Evolutionary conservation across 768 basidiomycete genomes (phyloP), one percentile per base, ranked within the genome.

Genomic region (Leccinum obscurum): DNA sequence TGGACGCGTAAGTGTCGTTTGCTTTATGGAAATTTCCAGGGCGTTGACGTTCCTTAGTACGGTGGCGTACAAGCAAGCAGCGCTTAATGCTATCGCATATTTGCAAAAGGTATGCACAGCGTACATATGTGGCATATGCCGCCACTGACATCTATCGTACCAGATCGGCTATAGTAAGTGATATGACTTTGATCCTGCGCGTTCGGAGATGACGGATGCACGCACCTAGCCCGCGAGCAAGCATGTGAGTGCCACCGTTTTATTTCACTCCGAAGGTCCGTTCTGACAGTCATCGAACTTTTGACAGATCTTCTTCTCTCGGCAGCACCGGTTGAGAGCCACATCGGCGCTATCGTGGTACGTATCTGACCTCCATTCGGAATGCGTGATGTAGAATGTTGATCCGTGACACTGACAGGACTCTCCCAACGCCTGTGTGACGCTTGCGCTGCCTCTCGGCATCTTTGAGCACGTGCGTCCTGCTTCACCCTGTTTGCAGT

Each of bases 11-110:
- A 66, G 83, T 64, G 4, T 7, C 1, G 32, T 10, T 20, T 49
- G 11, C 20, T 37, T 48, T 15, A 2, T n/a, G 13, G 15, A 51
- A 13, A 8, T 51, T 34, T 20, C 0, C 2, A 22, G n/a, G 24
- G 56, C 6, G 30, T 44, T 53, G 48, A 50, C 54, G n/a, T 10
- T 20, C 22, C 35, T 32, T 54, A 88, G 86, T 0, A 83, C 88
- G 22, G 87, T 89, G 17, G 89, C 90, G 3, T 92, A 88, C 70
- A 90, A 92, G 69, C 88, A 89, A 73, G 90, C 90, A 6, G 88
- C 90, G 0, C 74, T 90, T 57, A 90, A 90, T 64, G 82, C 87
- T 2, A 91, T 92, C 55, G 81, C 82, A 2, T 92, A 92, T 70
- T 77, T 92, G 49, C 77, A 80, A 76, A 88, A 88, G 80, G 85